phyloP scores from a whole-genome alignment of 345 rosid species.

The Ailanthus altissimus region DNA sequence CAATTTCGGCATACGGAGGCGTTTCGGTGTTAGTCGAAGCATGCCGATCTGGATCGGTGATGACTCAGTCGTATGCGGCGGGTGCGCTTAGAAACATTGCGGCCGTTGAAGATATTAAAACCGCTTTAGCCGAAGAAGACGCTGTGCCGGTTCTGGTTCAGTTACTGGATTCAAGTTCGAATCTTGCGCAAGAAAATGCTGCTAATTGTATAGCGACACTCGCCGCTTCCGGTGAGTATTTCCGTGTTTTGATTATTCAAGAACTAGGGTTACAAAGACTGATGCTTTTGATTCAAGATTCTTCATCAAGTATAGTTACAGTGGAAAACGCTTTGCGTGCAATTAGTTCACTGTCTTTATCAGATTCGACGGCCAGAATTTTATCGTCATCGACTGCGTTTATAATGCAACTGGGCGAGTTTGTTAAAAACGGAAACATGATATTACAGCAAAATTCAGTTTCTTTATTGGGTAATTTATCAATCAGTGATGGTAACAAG shows the following conservation, averaged over 20 bases:
- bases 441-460: conserved; percentile 57
- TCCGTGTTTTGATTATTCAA: conserved; percentile 51
- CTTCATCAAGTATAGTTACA: conserved; percentile 43
- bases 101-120: conserved; percentile 54
- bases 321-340: conserved; percentile 52
- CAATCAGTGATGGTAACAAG: conserved; percentile 69
- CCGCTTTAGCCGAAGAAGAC: conserved; percentile 69
- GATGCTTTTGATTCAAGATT: conserved; percentile 47
- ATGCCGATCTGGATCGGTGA: conserved; percentile 57
- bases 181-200: conserved; percentile 50
- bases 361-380: conserved; percentile 36
- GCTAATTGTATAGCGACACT: conserved; percentile 52
- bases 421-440: conserved; percentile 54
- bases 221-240: conserved; percentile 66
- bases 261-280: conserved; percentile 63
- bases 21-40: conserved; percentile 60
- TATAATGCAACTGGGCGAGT: conserved; percentile 56
- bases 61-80: conserved; percentile 48
- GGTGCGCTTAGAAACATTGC: conserved; percentile 70
- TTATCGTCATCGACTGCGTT: conserved; percentile 65
- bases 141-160: conserved; percentile 60
- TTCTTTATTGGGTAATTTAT: conserved; percentile 45
- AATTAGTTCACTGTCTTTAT: conserved; percentile 41
- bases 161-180: conserved; percentile 41
- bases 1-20: conserved; percentile 71